Conservation (phyloP, 768 basidiomycete species). For the Tricholomella constricta region DNA sequence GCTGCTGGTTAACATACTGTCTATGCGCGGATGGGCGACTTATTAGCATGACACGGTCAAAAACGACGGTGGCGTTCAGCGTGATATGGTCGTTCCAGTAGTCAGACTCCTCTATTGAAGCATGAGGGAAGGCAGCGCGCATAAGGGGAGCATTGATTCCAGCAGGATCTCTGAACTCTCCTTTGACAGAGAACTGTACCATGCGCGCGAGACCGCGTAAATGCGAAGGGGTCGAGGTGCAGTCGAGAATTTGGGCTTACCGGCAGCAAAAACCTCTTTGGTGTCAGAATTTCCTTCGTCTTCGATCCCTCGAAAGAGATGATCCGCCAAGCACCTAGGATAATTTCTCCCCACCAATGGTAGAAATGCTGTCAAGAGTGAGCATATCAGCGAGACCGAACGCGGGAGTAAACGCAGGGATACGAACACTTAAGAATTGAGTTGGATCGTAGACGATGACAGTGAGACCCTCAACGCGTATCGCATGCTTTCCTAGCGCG, state of each 20-base stretch:
- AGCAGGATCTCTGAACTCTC: conserved; percentile 60
- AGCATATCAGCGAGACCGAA: background rate
- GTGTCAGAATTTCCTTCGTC: conserved; percentile 21
- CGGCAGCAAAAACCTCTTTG: conserved; percentile 37
- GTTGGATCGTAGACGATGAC: conserved; percentile 31
- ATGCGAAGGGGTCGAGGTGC: background rate
- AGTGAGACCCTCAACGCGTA: conserved; percentile 25
- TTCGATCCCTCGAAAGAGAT: conserved; percentile 31
- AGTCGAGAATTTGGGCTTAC: conserved; percentile 22
- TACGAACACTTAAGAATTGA: conserved; percentile 27
- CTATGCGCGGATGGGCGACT: conserved; percentile 65
- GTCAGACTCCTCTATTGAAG: conserved; percentile 55
- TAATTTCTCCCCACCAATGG: conserved; percentile 50
- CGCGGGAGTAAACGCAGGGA: background rate
- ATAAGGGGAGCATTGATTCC: conserved; percentile 65
- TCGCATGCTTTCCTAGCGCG: conserved; percentile 23
- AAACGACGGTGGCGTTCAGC: conserved; percentile 51
- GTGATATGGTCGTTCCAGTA: conserved; percentile 65
- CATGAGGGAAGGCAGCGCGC: conserved; percentile 61
- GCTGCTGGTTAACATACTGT: conserved; percentile 29
- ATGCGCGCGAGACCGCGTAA: background rate
- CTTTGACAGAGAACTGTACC: conserved; percentile 23
- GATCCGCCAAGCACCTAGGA: conserved; percentile 44
- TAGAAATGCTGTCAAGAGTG: conserved; percentile 39
- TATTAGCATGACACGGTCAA: conserved; percentile 60